Evolutionary conservation across 768 basidiomycete species (phyloP), one percentile per base, ranked within the genome.

Genomic region (Zangia roseola): DNA sequence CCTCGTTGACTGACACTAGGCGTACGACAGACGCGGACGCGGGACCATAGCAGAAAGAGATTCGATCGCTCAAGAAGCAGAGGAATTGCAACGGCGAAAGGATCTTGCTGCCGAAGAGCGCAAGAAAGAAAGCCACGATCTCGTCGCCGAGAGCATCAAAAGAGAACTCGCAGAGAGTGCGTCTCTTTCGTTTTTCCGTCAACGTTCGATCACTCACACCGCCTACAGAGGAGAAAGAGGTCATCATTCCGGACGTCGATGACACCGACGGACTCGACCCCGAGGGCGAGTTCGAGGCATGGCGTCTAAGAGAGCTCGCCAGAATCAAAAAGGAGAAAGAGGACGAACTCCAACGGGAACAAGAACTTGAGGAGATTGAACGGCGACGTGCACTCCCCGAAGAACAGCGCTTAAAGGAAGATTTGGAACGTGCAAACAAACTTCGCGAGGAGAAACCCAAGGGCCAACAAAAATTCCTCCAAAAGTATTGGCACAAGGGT

Each of bases 401-500:
- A 64, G 93, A 89, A 57, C 88, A 95, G 62, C 75, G 97, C 26
- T 62, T 98, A 68, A 86, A 84, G 68, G 97, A 99, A 67, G 97
- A 99, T 67, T 62, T 94, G 52, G 94, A 91, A 65, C 82, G 76
- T 35, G 94, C 94, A 3, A 79, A 91, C 49, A 84, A 89, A 65
- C 71, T 80, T 26, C 77, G 97, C 47, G 86, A 86, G 46, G 91
- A 90, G 45, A 95, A 94, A 69, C 89, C 91, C 1, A 89, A 97
- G 64, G 92, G 91, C 4, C 79, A 90, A 54, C 89, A 93, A 64
- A 90, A 84, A 63, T 98, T 98, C 71, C 69, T 98, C 54, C 94
- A 98, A 67, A 98, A 97, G 70, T 99, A 97, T 67, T 98, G 93
- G 84, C 97, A 99, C 74, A 97, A 95, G 70, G 97, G 97, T 59